These are phyloP conservation scores for Arthroderma sp. DNA, from an alignment of 2,329 filamentous ascomycete species.

Conservation along the genomic window DNA sequence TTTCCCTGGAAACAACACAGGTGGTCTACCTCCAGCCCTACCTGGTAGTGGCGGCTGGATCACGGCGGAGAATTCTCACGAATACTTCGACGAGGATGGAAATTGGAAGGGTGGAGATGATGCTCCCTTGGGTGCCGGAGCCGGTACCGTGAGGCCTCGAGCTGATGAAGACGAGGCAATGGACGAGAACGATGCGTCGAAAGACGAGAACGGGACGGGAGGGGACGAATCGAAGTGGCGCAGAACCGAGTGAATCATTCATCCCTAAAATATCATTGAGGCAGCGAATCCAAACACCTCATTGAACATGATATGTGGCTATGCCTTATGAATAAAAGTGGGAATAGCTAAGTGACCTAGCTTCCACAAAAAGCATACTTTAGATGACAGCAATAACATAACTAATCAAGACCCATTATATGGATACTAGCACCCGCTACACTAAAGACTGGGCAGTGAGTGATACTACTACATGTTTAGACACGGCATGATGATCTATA, in stretches of 20 bases:
- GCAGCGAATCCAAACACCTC: neutral
- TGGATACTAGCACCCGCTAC: no score
- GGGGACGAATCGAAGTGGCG: constrained; percentile 42
- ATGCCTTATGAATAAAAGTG: neutral
- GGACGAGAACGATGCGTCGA: constrained; percentile 21
- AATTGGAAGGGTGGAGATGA: constrained; percentile 61
- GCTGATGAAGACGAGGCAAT: constrained; percentile 29
- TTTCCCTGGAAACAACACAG: constrained; percentile 24
- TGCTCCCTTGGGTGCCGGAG: constrained; percentile 28
- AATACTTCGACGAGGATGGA: constrained; percentile 70
- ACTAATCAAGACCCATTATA: neutral
- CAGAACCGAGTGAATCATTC: constrained; percentile 29
- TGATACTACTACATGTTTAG: no score
- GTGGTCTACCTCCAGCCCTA: constrained; percentile 36
- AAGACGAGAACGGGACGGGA: constrained; percentile 22
- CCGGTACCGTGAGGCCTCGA: constrained; percentile 30
- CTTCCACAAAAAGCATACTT: neutral
- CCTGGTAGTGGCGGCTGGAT: constrained; percentile 45
- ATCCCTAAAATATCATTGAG: neutral
- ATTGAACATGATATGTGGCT: neutral
- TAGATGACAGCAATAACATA: neutral
- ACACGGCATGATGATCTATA: no score
- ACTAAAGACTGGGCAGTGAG: no score
- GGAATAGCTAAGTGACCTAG: neutral
- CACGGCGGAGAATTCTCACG: constrained; percentile 77